Conservation (phyloP, 305 asterid genomes). For the Fraxinus platypoda region DNA sequence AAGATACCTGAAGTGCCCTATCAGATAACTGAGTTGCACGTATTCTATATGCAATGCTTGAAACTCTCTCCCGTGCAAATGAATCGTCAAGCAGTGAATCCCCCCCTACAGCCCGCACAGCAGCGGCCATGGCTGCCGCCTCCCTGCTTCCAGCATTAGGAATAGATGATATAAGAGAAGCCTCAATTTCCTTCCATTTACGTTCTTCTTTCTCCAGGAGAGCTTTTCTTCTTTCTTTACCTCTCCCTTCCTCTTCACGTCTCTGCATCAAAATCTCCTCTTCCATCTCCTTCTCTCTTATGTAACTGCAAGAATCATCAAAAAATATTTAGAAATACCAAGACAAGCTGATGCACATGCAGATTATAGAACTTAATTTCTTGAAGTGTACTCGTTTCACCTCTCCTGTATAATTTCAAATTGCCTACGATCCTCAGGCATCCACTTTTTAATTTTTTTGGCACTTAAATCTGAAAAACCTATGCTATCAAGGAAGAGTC, state of each 20-base stretch:
- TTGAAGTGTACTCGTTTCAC: constrained; percentile 32
- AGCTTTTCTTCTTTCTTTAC: constrained; percentile 98
- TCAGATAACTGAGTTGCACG: constrained; percentile 95
- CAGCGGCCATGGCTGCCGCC: constrained; percentile 99
- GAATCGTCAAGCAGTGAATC: constrained; percentile 97
- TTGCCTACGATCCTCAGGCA: constrained; percentile 98
- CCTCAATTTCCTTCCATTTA: constrained; percentile 99
- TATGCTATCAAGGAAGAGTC: constrained; percentile 96
- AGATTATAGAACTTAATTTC: background rate
- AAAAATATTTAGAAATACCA: constrained; percentile 25
- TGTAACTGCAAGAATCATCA: constrained; percentile 56
- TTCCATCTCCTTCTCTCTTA: constrained; percentile 99
- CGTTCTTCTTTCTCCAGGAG: constrained; percentile 98
- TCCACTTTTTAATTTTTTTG: constrained; percentile 92
- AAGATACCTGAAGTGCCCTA: constrained; percentile 82
- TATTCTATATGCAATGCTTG: constrained; percentile 91
- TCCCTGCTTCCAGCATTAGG: constrained; percentile 99
- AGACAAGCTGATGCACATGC: constrained; percentile 16
- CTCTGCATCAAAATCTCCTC: constrained; percentile 98
- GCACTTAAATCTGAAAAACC: constrained; percentile 99
- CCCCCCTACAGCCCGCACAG: constrained; percentile 99
- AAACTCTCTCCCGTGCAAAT: constrained; percentile 96
- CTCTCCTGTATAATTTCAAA: constrained; percentile 99
- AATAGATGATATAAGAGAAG: constrained; percentile 86
- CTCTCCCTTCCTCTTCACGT: constrained; percentile 99